Percentiles rank a stretch among this genome's conserved stretches.
phyloP scores from a whole-genome alignment of 257 asterid species.

The Solanum appendiculatum region DNA sequence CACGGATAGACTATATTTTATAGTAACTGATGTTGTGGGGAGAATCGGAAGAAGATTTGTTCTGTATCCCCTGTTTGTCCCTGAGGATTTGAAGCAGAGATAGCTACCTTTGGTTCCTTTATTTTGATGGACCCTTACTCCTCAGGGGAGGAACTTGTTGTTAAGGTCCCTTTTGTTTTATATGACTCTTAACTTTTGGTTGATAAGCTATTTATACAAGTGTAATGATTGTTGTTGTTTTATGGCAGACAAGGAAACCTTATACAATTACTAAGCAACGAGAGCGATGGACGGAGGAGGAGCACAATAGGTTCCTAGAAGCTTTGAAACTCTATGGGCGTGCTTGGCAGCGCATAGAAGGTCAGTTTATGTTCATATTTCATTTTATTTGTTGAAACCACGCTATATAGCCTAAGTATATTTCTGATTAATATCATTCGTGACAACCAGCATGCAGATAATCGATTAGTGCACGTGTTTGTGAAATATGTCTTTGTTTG shows the following conservation, averaged over 20 bases:
- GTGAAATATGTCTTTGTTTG: background rate
- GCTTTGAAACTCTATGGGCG: conserved; percentile 97
- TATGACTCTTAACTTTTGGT: background rate
- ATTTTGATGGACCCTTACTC: conserved; percentile 73
- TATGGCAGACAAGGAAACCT: conserved; percentile 76
- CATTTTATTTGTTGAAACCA: background rate
- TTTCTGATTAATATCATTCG: background rate
- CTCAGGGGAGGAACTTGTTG: conserved; percentile 74
- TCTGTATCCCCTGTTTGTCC: conserved; percentile 20
- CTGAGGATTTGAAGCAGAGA: conserved; percentile 38
- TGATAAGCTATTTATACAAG: background rate
- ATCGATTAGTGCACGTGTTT: background rate
- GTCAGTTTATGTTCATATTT: conserved; percentile 16
- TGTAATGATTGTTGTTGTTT: background rate
- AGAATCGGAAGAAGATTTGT: conserved; percentile 26
- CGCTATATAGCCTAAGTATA: background rate
- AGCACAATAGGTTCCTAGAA: conserved; percentile 79
- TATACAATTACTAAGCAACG: conserved; percentile 96
- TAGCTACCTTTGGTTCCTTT: conserved; percentile 13
- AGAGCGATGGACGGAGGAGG: conserved; percentile 99
- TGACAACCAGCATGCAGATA: background rate
- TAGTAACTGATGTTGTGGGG: conserved; percentile 17
- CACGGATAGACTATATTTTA: conserved; percentile 32
- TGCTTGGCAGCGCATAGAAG: conserved; percentile 99
- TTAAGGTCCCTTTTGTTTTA: conserved; percentile 41